These are phyloP conservation scores for Calonectria hongkongensis DNA, from an alignment of 2,329 filamentous ascomycete species.

Conservation along the genomic window DNA sequence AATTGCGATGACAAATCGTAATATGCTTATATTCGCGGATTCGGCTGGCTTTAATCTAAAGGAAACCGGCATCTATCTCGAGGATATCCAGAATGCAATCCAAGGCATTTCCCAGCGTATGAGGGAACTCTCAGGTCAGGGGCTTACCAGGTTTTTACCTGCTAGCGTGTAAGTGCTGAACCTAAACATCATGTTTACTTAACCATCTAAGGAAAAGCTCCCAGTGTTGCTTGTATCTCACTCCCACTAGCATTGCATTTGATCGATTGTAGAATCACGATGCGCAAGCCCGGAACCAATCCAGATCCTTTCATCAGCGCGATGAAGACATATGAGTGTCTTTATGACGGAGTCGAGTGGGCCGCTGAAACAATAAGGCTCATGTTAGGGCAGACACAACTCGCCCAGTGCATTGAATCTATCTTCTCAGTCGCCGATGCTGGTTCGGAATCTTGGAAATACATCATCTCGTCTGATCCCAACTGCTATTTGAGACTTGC, in stretches of 20 bases:
- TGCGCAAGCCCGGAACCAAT: slow-evolving; percentile 3
- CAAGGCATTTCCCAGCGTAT: background rate
- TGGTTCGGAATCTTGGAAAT: background rate
- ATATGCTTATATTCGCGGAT: slow-evolving; percentile 4
- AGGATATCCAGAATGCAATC: background rate
- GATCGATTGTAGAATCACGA: slow-evolving; percentile 19
- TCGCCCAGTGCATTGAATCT: slow-evolving; percentile 3
- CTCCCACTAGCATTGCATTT: slow-evolving; percentile 12
- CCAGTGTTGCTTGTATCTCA: slow-evolving; percentile 17
- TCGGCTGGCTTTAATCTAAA: background rate
- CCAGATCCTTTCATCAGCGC: slow-evolving; percentile 19
- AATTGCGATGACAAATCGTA: slow-evolving; percentile 5
- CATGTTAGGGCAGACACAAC: slow-evolving; percentile 1
- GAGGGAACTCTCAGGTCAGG: background rate
- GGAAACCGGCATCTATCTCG: background rate
- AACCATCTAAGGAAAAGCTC: background rate
- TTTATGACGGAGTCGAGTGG: slow-evolving; percentile 21
- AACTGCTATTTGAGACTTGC: slow-evolving; percentile 15
- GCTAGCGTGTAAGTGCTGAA: background rate
- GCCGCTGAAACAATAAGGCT: background rate
- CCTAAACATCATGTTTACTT: too few relatives aligned
- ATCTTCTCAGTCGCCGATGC: background rate
- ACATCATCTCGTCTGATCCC: slow-evolving; percentile 5
- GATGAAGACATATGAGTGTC: slow-evolving; percentile 11
- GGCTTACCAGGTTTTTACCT: background rate